Evolutionary conservation across 305 asterid genomes (phyloP).

Genomic region (Petunia hybrid): DNA sequence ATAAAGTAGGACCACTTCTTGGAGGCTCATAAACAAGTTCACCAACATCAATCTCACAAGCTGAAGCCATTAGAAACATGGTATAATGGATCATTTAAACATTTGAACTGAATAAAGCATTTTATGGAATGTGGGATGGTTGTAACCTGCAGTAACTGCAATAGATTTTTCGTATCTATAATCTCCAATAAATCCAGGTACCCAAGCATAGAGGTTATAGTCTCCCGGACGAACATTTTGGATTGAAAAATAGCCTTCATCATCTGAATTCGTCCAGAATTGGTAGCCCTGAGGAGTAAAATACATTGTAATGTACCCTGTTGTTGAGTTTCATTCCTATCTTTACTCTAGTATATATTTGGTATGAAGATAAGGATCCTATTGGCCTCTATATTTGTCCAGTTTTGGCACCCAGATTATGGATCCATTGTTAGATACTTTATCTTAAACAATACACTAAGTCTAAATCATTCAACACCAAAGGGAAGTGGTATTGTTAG

Average conservation of each 20-base stretch:
- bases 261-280: slow-evolving; percentile 67
- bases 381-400: too few species aligned
- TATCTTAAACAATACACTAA: too few species aligned
- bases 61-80: slow-evolving; percentile 40
- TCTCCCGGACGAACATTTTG: slow-evolving; percentile 49
- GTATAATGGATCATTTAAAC: not conserved
- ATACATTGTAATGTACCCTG: not conserved
- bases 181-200: slow-evolving; percentile 72
- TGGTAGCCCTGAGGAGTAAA: slow-evolving; percentile 62
- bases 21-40: slow-evolving; percentile 58
- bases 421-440: too few species aligned
- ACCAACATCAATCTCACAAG: slow-evolving; percentile 49
- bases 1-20: slow-evolving; percentile 69
- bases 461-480: too few species aligned
- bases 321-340: not conserved
- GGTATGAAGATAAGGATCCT: too few species aligned
- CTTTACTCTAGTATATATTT: not conserved
- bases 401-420: too few species aligned
- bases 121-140: not conserved
- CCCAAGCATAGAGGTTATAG: slow-evolving; percentile 63
- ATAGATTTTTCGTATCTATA: slow-evolving; percentile 45
- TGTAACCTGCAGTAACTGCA: slow-evolving; percentile 53
- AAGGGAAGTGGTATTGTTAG: too few species aligned
- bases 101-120: not conserved
- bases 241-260: slow-evolving; percentile 59